Conservation (phyloP, 2,329 filamentous ascomycete genomes). For the Chaetothyriales sp. region DNA sequence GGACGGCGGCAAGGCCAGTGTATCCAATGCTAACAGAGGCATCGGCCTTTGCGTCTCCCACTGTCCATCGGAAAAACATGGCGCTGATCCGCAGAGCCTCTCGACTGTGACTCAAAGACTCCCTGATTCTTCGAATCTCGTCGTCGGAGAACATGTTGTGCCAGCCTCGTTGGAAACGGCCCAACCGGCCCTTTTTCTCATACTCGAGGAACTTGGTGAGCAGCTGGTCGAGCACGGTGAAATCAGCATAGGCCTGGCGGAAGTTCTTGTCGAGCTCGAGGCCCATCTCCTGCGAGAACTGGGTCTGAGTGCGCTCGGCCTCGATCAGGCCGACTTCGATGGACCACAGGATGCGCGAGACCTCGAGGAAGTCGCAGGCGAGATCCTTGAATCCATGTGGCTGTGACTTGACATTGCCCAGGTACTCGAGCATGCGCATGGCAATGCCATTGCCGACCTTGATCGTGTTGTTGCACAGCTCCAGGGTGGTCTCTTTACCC, state of each 20-base stretch:
- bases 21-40: conserved; percentile 52
- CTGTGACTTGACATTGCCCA: conserved; percentile 40
- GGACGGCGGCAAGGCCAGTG: conserved; percentile 48
- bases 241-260: conserved; percentile 44
- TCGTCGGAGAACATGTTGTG: conserved; percentile 48
- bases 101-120: conserved; percentile 41
- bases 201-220: conserved; percentile 46
- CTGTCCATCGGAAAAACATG: conserved; percentile 49
- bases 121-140: conserved; percentile 45
- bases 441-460: conserved; percentile 48
- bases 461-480: conserved; percentile 44
- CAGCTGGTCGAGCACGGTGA: conserved; percentile 48
- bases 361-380: conserved; percentile 52
- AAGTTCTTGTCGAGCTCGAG: conserved; percentile 52
- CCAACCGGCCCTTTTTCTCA: conserved; percentile 46
- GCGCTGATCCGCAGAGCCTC: conserved; percentile 50
- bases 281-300: conserved; percentile 45
- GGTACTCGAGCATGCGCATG: conserved; percentile 49
- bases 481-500: conserved; percentile 26
- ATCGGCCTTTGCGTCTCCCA: conserved; percentile 45
- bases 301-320: conserved; percentile 34
- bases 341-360: conserved; percentile 51
- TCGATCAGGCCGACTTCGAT: conserved; percentile 51
- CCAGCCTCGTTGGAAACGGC: conserved; percentile 45
- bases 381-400: conserved; percentile 43